These are phyloP conservation scores for Novymonas esmeraldas DNA, from an alignment of 208 protist genomes.

Conservation along the genomic window DNA sequence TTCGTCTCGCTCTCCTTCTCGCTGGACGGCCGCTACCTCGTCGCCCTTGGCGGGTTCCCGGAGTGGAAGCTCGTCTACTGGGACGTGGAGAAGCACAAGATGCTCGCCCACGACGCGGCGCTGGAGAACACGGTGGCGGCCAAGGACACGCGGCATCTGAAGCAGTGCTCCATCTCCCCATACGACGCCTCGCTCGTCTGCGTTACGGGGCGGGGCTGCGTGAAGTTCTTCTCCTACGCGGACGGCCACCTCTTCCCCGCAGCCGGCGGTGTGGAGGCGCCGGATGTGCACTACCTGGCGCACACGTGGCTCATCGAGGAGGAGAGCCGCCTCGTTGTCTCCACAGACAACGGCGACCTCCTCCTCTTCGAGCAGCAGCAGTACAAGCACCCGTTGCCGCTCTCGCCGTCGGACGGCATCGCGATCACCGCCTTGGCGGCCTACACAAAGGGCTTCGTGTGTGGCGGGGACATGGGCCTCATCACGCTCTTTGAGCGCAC, in stretches of 20 bases:
- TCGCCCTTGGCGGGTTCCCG: slow-evolving; percentile 88
- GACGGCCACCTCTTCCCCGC: slow-evolving; percentile 81
- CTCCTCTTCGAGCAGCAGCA: slow-evolving; percentile 94
- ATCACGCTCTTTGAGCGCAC: slow-evolving; percentile 93
- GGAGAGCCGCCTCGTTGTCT: slow-evolving; percentile 87
- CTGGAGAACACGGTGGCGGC: slow-evolving; percentile 52
- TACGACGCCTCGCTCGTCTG: slow-evolving; percentile 88
- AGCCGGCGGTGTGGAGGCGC: slow-evolving; percentile 60
- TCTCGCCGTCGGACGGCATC: slow-evolving; percentile 89
- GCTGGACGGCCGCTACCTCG: slow-evolving; percentile 85
- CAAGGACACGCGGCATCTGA: slow-evolving; percentile 69
- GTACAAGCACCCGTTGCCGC: slow-evolving; percentile 81
- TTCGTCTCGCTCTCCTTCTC: slow-evolving; percentile 94
- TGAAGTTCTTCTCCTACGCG: slow-evolving; percentile 88
- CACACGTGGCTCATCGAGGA: slow-evolving; percentile 94
- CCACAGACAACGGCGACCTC: slow-evolving; percentile 93
- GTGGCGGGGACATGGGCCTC: slow-evolving; percentile 93
- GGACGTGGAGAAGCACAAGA: slow-evolving; percentile 91
- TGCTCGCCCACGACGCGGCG: slow-evolving; percentile 61
- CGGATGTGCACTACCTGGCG: slow-evolving; percentile 89
- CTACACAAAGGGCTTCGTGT: slow-evolving; percentile 96
- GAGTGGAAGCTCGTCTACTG: slow-evolving; percentile 95
- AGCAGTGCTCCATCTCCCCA: slow-evolving; percentile 93
- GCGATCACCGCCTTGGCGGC: slow-evolving; percentile 84
- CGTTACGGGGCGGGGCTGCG: slow-evolving; percentile 90